These are phyloP conservation scores for Cryptosporidium tyzzeri DNA, from an alignment of 169 alveolate genomes.

Conservation along the genomic window DNA sequence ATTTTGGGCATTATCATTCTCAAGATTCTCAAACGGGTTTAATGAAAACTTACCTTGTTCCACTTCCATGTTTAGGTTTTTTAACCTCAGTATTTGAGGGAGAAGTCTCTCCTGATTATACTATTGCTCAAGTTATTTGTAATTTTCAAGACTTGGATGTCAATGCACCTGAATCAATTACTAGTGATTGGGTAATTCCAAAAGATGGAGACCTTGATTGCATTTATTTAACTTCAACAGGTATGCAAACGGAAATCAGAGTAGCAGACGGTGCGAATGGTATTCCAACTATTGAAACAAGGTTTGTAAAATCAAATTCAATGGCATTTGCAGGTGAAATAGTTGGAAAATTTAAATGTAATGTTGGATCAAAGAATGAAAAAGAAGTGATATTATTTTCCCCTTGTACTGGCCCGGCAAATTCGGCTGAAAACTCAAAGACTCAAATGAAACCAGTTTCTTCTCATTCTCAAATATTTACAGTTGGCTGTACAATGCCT, in stretches of 20 bases:
- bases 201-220: neutral
- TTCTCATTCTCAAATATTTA: neutral
- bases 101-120: neutral
- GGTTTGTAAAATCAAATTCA: neutral
- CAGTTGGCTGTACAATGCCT: conserved; percentile 11
- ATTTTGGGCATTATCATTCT: neutral
- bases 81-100: conserved; percentile 3
- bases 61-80: conserved; percentile 41
- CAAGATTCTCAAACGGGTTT: conserved; percentile 13
- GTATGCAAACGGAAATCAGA: neutral
- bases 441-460: neutral
- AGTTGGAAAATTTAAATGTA: neutral
- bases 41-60: neutral
- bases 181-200: conserved; percentile 29
- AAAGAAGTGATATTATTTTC: neutral
- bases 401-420: conserved; percentile 24
- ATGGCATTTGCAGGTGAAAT: conserved; percentile 33
- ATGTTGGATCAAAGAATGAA: neutral
- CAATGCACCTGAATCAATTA: neutral
- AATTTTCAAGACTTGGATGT: conserved; percentile 14
- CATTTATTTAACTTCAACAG: neutral
- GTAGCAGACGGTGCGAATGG: conserved; percentile 15
- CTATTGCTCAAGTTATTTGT: conserved; percentile 15
- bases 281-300: neutral
- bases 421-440: neutral